phyloP scores from a whole-genome alignment of 1,284 basidiomycete species.

The Ganoderma sinense region DNA sequence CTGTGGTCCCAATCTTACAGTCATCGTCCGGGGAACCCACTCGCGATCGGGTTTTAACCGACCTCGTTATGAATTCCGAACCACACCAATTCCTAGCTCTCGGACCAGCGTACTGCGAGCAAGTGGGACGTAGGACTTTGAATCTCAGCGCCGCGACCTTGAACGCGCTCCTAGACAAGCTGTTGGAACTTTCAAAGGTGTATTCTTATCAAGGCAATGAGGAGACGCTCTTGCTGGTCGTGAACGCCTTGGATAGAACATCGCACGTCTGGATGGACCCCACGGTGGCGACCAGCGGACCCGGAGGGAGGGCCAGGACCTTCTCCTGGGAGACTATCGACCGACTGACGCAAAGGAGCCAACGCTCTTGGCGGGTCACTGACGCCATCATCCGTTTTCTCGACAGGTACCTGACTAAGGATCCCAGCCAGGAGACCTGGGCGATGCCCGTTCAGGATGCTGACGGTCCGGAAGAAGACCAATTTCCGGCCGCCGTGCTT shows the following conservation, averaged over 20 bases:
- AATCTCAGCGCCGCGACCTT: conserved; percentile 60
- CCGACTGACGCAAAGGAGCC: conserved; percentile 50
- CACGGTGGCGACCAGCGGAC: conserved; percentile 44
- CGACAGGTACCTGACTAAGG: conserved; percentile 66
- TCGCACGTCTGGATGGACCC: conserved; percentile 68
- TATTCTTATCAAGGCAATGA: conserved; percentile 71
- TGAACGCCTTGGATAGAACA: conserved; percentile 75
- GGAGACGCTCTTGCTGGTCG: conserved; percentile 58
- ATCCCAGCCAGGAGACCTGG: conserved; percentile 67
- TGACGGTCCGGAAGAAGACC: conserved; percentile 40
- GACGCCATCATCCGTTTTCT: conserved; percentile 73
- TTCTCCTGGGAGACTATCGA: conserved; percentile 63
- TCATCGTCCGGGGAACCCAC: conserved; percentile 62
- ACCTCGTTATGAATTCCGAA: conserved; percentile 62
- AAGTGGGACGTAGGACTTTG: conserved; percentile 62
- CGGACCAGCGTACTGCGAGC: conserved; percentile 62
- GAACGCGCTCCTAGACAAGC: conserved; percentile 58
- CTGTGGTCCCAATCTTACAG: conserved; percentile 65
- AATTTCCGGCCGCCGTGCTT: conserved; percentile 57
- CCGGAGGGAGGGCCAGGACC: conserved; percentile 50
- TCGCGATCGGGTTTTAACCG: conserved; percentile 69
- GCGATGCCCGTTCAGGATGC: conserved; percentile 29
- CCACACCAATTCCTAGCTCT: conserved; percentile 63
- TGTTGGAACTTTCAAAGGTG: conserved; percentile 59
- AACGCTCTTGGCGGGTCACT: conserved; percentile 74